These are phyloP conservation scores for Pontederia paniculata DNA, from an alignment of 176 grass and related monocot species.

Conservation along the genomic window DNA sequence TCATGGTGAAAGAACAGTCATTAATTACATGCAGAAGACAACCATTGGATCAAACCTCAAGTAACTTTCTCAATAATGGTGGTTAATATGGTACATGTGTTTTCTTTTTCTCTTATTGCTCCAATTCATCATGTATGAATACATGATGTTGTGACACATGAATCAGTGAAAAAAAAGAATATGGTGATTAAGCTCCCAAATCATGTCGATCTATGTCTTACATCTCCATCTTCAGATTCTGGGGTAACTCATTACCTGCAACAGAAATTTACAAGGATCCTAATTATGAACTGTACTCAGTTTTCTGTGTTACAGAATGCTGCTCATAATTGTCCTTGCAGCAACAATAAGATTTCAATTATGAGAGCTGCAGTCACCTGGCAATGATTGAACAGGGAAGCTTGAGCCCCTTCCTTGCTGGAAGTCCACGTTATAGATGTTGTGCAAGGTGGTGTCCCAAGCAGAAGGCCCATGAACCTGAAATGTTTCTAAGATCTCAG, in stretches of 20 bases:
- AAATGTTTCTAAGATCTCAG: not conserved
- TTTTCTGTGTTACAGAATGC: not conserved
- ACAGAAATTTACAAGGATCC: not conserved
- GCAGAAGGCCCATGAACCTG: constrained; percentile 42
- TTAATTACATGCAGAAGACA: no score
- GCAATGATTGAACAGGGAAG: constrained; percentile 44
- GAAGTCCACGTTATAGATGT: constrained; percentile 18
- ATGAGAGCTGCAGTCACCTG: constrained; percentile 25
- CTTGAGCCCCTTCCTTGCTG: constrained; percentile 32
- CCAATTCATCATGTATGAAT: no score
- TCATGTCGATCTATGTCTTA: constrained; percentile 1
- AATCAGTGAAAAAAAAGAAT: not conserved
- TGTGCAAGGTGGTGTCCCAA: constrained; percentile 47
- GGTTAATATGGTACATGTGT: no score
- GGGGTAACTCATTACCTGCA: constrained; percentile 40
- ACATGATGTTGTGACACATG: no score
- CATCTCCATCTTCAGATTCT: constrained; percentile 59
- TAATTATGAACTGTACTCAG: not conserved
- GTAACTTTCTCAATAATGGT: no score
- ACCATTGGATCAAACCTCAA: no score
- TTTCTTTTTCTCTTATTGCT: no score
- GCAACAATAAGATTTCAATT: not conserved
- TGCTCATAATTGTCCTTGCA: not conserved
- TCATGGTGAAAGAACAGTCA: no score
- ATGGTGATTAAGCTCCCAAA: not conserved